Evolutionary conservation across 495 filamentous ascomycete species (phyloP).

Genomic region (Hypoxylon crocopeplum): DNA sequence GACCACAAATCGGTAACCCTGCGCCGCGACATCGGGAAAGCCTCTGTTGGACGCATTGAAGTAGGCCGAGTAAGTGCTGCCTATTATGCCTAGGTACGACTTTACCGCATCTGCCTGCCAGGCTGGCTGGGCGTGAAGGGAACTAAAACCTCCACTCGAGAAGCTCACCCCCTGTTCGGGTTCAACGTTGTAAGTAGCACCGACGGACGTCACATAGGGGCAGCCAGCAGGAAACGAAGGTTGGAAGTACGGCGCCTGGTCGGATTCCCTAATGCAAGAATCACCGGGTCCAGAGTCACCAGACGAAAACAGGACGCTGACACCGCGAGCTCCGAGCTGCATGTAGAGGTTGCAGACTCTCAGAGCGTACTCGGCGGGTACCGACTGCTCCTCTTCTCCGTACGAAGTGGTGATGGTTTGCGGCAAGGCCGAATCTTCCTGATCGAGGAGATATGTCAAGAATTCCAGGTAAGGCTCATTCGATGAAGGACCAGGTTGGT

Average conservation of each 20-base stretch:
- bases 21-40: constrained; percentile 68
- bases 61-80: constrained; percentile 47
- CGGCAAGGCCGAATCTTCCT: constrained; percentile 60
- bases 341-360: constrained; percentile 71
- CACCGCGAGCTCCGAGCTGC: constrained; percentile 73
- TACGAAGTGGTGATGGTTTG: constrained; percentile 77
- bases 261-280: constrained; percentile 63
- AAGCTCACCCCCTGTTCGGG: constrained; percentile 68
- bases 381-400: constrained; percentile 73
- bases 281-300: constrained; percentile 76
- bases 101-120: constrained; percentile 68
- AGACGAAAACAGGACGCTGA: constrained; percentile 72
- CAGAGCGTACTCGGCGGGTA: constrained; percentile 68
- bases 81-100: constrained; percentile 61
- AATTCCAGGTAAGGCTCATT: constrained; percentile 83
- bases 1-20: constrained; percentile 62
- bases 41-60: constrained; percentile 65
- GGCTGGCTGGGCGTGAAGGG: constrained; percentile 64
- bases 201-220: constrained; percentile 76
- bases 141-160: constrained; percentile 73
- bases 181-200: constrained; percentile 62
- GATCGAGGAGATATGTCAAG: constrained; percentile 58
- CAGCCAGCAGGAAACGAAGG: constrained; percentile 75
- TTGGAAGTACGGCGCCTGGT: constrained; percentile 71
- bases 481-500: constrained; percentile 56